Base-by-base conservation (phyloP, 1,284 basidiomycete species). In the Rhodotorula sp. region DNA sequence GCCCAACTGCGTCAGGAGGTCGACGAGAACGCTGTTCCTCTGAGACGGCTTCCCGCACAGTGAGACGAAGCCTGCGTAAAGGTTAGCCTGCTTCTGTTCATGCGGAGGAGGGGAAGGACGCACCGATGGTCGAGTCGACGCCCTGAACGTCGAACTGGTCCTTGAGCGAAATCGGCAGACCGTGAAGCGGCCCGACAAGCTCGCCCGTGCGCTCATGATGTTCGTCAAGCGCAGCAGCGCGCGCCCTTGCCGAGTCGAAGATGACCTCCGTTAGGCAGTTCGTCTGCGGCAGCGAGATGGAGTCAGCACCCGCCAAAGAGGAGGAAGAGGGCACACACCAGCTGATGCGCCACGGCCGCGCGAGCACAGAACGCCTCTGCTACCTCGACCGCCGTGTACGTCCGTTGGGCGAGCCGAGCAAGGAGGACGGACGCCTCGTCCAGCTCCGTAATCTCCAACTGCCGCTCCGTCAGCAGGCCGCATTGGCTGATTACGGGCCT, bases 331-430 rank as follows among this genome's bases (percentile, higher is more conserved):
- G n/a, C 27, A 61, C 76, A 61, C 4, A 71, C 91, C 21, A 91
- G 81, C 79, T 93, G 91, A 69, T 93, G 91, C 0, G 91, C 91
- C 61, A 92, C 82, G 62, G 90, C 85, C 0, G 91, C 90, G 32
- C 91, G 85, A 82, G 92, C 92, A 79, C 87, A 88, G 81, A 90
- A 92, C 0, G 91, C 89, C 12, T 85, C 88, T 1, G 88, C 88
- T 41, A 91, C 90, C 65, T 88, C 86, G 2, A 89, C 83, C 19
- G 89, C 85, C 6, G 87, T 85, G 86, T 87, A 90, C 41, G 82
- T 77, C 12, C 84, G 84, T 2, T 76, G 80, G 25, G 85, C 84
- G 15, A 91, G 80, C 61, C 85, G 85, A 84, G 59, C 80, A 67
- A 74, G 87, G 4, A 73, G 44, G 9, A 56, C 77, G 25, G 83